These are phyloP conservation scores for Monilinia fructigena DNA, from an alignment of 2,329 filamentous ascomycete species.

Conservation along the genomic window DNA sequence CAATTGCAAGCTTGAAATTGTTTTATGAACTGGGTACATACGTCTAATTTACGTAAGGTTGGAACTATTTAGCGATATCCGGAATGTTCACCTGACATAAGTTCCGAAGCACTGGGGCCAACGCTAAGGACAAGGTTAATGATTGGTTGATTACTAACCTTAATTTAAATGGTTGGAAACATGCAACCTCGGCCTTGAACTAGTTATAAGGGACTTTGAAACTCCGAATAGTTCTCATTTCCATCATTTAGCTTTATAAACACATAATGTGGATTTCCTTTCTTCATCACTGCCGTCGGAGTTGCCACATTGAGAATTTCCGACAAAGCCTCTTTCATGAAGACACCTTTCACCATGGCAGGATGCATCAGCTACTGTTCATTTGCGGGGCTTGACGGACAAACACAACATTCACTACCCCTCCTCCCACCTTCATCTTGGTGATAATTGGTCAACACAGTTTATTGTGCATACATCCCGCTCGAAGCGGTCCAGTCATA, in stretches of 20 bases:
- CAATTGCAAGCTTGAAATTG: too few species aligned
- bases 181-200: background rate
- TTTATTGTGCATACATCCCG: background rate
- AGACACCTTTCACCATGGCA: background rate
- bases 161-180: background rate
- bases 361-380: background rate
- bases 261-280: background rate
- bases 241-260: background rate
- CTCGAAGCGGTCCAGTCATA: background rate
- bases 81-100: background rate
- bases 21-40: too few species aligned
- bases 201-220: background rate
- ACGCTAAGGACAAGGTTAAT: background rate
- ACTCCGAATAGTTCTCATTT: background rate
- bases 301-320: background rate
- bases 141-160: too few species aligned
- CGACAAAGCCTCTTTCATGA: background rate
- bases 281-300: background rate
- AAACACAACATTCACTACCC: background rate
- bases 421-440: conserved; percentile 2
- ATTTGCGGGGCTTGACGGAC: background rate
- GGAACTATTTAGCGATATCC: too few species aligned
- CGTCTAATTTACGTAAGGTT: too few species aligned
- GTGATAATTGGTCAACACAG: background rate
- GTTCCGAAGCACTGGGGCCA: too few species aligned